Base-by-base conservation (phyloP, 257 asterid species). In the Capsicum rhomboideum region DNA sequence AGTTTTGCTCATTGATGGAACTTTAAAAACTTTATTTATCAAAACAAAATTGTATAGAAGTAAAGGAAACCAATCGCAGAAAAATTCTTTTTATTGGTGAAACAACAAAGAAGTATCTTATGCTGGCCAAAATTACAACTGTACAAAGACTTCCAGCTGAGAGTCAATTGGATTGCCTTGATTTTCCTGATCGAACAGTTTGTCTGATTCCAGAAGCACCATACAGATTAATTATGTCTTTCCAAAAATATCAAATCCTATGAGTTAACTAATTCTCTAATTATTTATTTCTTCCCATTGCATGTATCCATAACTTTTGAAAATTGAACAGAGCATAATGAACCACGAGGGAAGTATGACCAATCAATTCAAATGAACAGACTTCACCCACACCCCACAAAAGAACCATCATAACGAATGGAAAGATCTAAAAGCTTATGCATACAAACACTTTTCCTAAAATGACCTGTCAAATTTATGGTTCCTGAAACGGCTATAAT, bases 401-500 rank as follows among this genome's bases (percentile, higher is more conserved):
- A 13, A 63, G 37, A 11, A 26, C 37, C 66, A 79, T 20, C 20
- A 81, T 13, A 81, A 10, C 23, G n/a, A 21, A 58, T 42, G 87
- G 87, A 80, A 83, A 78, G 77, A 82, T 42, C 50, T 71, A 23
- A 74, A 37, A 52, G 69, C 34, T 50, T 44, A 68, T 75, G 72
- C 68, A 42, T 71, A 85, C 72, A 54, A 42, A 74, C 84, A 54
- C 26, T 6, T 79, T 66, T 44, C 67, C 80, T 18, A 82, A 66
- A 61, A 56, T 44, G 67, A 91, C 94, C 94, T 90, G 93, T 88
- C 89, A 85, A 88, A 89, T 85, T 87, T 88, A 40, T 85, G 85
- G 87, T 82, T 83, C 78, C 90, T 74, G 61, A 89, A 84, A 82
- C 28, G 87, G 84, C 87, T 86, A 84, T 89, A 82, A 85, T 90